A percentile compares a stretch with the other conserved stretches of the same genome.
phyloP scores from a whole-genome alignment of 768 basidiomycete species.

The Pholiota molesta region DNA sequence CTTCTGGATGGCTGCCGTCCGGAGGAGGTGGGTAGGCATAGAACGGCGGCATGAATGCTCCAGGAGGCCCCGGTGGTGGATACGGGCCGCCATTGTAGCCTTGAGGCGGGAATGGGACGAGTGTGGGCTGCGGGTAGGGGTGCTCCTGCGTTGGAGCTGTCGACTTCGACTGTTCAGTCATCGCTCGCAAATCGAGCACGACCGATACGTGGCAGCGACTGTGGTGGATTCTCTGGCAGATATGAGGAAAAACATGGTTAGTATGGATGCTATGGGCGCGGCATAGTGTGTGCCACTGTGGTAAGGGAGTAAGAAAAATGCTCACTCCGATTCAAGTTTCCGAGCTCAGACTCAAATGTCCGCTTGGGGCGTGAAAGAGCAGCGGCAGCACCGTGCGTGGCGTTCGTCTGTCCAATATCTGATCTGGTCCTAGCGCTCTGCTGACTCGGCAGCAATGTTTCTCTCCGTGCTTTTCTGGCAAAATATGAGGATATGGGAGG shows the following conservation, averaged over 20 bases:
- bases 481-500: conserved; percentile 16
- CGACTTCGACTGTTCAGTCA: conserved; percentile 37
- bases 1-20: conserved; percentile 39
- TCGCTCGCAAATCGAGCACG: conserved; percentile 15
- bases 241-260: conserved; percentile 1
- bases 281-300: conserved; percentile 12
- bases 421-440: not conserved
- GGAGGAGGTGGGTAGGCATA: conserved; percentile 45
- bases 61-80: conserved; percentile 36
- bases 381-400: not conserved
- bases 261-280: conserved; percentile 12
- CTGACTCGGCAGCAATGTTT: conserved; percentile 5
- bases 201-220: not conserved
- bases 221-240: not conserved
- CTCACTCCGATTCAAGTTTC: conserved; percentile 52
- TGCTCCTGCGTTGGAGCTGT: conserved; percentile 33
- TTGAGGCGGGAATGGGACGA: conserved; percentile 35
- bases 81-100: conserved; percentile 34
- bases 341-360: conserved; percentile 45
- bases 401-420: not conserved
- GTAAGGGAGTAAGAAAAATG: conserved; percentile 33
- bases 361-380: conserved; percentile 5
- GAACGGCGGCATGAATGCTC: conserved; percentile 41
- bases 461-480: conserved; percentile 1
- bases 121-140: conserved; percentile 35